phyloP scores from a whole-genome alignment of 345 rosid species.

The Hypericum androsaemum region DNA sequence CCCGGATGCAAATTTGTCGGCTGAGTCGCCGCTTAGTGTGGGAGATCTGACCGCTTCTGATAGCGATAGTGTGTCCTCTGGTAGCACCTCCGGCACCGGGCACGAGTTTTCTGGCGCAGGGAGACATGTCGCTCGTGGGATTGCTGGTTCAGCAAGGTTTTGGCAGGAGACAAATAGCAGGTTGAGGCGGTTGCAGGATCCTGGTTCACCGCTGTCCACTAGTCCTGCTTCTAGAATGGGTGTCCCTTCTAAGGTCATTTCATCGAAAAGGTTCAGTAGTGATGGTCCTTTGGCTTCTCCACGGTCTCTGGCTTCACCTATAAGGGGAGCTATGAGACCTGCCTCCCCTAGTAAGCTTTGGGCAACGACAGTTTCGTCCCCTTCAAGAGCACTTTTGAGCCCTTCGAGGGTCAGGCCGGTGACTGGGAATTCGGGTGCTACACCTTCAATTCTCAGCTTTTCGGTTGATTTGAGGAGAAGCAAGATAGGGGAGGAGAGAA shows the following conservation, averaged over 20 bases:
- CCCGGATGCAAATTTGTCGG: constrained; percentile 33
- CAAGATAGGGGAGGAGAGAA: constrained; percentile 63
- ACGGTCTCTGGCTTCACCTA: constrained; percentile 47
- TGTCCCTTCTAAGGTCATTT: constrained; percentile 43
- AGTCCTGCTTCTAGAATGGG: constrained; percentile 53
- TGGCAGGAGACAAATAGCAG: constrained; percentile 95
- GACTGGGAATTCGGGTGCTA: constrained; percentile 32
- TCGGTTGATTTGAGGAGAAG: constrained; percentile 83
- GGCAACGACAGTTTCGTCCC: constrained; percentile 44
- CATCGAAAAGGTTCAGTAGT: constrained; percentile 51
- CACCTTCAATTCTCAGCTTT: constrained; percentile 78
- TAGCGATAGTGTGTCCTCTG: constrained; percentile 72
- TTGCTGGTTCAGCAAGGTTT: constrained; percentile 56
- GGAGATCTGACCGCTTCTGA: constrained; percentile 66
- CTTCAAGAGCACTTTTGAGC: constrained; percentile 54
- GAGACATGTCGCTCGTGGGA: constrained; percentile 37
- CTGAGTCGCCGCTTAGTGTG: constrained; percentile 30
- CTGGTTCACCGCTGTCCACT: constrained; percentile 54
- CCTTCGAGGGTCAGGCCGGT: constrained; percentile 57
- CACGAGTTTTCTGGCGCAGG: constrained; percentile 34
- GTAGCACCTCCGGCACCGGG: constrained; percentile 44
- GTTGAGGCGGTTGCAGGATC: constrained; percentile 82
- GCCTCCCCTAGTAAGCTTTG: constrained; percentile 79
- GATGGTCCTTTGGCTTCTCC: constrained; percentile 54
- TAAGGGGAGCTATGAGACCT: constrained; percentile 45